Percentiles rank a stretch among this genome's conserved stretches.
These are phyloP conservation scores for Alliaria petiolata DNA, from an alignment of 345 rosid genomes.

Conservation along the genomic window DNA sequence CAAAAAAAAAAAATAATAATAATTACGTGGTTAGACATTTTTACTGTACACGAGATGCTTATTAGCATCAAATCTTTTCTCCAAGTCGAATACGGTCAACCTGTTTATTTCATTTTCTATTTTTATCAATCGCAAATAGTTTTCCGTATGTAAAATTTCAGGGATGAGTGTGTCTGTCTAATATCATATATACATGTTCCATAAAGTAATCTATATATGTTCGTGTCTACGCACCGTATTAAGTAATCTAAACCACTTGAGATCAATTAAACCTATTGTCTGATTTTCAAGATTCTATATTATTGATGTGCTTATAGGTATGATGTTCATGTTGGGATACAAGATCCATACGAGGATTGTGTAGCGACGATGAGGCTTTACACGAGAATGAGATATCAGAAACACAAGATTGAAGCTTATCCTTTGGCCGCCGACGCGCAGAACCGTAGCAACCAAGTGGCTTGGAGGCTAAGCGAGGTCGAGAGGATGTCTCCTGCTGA, in stretches of 20 bases:
- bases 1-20: not conserved
- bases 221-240: not conserved
- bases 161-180: not conserved
- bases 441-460: conserved; percentile 63
- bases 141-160: not conserved
- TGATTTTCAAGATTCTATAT: not conserved
- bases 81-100: not conserved
- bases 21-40: not conserved
- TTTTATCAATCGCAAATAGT: not conserved
- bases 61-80: not conserved
- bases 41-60: not conserved
- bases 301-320: conserved; percentile 38
- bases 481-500: conserved; percentile 81
- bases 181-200: not conserved
- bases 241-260: not conserved
- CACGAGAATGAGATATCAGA: conserved; percentile 75
- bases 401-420: conserved; percentile 50
- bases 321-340: conserved; percentile 71
- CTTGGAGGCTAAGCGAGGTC: conserved; percentile 81
- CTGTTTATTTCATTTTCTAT: not conserved
- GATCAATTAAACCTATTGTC: not conserved
- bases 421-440: conserved; percentile 75
- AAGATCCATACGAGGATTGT: conserved; percentile 84
- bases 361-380: conserved; percentile 92
- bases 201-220: not conserved